Evolutionary conservation across 2,329 filamentous ascomycete species (phyloP), one percentile per base, ranked within the genome.

Genomic region (Ophioceras dolichostomum): DNA sequence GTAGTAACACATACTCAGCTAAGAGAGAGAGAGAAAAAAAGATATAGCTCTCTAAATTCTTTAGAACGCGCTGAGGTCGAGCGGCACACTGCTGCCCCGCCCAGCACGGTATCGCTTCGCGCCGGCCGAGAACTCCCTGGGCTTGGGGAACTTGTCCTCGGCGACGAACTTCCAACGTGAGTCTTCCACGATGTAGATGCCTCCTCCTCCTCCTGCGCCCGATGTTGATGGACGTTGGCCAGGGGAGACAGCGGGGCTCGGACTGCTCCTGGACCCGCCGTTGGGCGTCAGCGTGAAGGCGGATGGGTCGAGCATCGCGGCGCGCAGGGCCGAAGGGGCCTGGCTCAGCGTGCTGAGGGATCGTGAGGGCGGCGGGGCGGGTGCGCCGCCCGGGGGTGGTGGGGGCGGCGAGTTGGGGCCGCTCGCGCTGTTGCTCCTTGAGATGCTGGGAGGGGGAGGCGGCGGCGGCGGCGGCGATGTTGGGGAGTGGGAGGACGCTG

Each of bases 11-110:
- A n/a, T n/a, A n/a, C n/a, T n/a, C n/a, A n/a, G n/a, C n/a, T n/a
- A n/a, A n/a, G n/a, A n/a, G n/a, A n/a, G n/a, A n/a, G n/a, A n/a
- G n/a, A n/a, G n/a, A n/a, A n/a, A n/a, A n/a, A n/a, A n/a, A n/a
- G n/a, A n/a, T n/a, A n/a, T n/a, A n/a, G n/a, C n/a, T n/a, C n/a
- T n/a, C n/a, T n/a, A n/a, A n/a, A n/a, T n/a, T n/a, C n/a, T n/a
- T n/a, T n/a, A n/a, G n/a, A 61, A 32, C 81, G 68, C 65, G 46
- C 67, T 75, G 53, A 98, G 59, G 64, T 96, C 85, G 49, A 96
- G 64, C 21, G 91, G 91, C 47, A 96, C 88, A 64, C 84, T 95
- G 61, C 87, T 95, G 22, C 87, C 89, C 53, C 89, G 74, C 8
- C 91, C 91, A 26, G 91, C 91, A 44, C 89, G 71, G 59, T 96